Conservation (phyloP, 768 basidiomycete genomes). For the Termitomyces sp. region DNA sequence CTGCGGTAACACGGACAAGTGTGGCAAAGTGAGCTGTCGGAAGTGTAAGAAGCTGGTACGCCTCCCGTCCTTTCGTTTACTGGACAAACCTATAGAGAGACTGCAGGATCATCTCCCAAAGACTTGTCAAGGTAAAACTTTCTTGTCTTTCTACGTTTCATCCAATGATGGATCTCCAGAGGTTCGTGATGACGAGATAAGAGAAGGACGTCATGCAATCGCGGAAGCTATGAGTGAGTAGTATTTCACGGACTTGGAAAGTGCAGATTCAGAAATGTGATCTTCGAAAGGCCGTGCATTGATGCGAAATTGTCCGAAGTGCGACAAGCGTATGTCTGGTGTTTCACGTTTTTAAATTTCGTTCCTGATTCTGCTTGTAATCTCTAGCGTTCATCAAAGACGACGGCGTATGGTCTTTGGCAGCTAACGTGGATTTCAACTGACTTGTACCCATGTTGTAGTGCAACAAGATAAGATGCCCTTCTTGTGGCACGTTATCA, state of each 20-base stretch:
- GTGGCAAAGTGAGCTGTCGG: conserved; percentile 60
- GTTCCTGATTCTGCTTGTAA: background rate
- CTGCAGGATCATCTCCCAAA: conserved; percentile 62
- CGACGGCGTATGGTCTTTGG: conserved; percentile 5
- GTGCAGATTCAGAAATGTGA: background rate
- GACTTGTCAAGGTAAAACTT: conserved; percentile 26
- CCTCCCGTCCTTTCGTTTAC: background rate
- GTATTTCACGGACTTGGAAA: background rate
- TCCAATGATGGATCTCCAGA: background rate
- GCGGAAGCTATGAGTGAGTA: conserved; percentile 78
- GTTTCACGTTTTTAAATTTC: background rate
- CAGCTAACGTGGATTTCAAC: background rate
- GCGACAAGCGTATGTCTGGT: conserved; percentile 47
- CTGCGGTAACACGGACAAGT: conserved; percentile 38
- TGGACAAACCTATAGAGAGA: background rate
- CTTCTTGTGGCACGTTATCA: conserved; percentile 49
- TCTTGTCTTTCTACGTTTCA: conserved; percentile 16
- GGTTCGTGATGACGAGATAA: conserved; percentile 5
- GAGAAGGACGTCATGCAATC: conserved; percentile 56
- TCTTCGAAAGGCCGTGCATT: conserved; percentile 49
- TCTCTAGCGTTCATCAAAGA: conserved; percentile 12
- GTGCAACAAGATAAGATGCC: conserved; percentile 80
- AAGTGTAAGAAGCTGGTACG: conserved; percentile 56
- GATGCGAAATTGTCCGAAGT: conserved; percentile 72
- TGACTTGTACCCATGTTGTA: conserved; percentile 16